These are phyloP conservation scores for Boletus reticuloceps DNA, from an alignment of 768 basidiomycete species.

Conservation along the genomic window DNA sequence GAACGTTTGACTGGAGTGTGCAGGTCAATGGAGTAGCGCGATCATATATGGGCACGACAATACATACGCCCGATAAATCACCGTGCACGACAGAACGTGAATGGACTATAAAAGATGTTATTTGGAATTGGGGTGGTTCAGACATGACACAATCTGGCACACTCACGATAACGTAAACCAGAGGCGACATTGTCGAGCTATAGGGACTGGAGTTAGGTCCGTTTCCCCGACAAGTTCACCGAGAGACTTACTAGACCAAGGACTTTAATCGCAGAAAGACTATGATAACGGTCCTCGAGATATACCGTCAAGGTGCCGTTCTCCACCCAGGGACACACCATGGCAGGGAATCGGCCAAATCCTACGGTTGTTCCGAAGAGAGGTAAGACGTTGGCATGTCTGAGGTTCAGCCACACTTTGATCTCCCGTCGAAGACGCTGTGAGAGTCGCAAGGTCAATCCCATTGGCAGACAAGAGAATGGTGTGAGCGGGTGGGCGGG, in stretches of 20 bases:
- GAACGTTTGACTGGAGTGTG: no score
- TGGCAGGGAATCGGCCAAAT: no score
- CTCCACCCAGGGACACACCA: no score
- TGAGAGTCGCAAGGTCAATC: neutral
- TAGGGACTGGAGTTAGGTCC: neutral
- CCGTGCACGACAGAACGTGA: conserved; percentile 18
- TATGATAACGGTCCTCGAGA: conserved; percentile 8
- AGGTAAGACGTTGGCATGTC: no score
- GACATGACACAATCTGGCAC: no score
- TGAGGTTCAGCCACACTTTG: no score
- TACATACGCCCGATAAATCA: conserved; percentile 17
- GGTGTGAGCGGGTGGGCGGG: no score
- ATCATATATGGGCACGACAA: no score
- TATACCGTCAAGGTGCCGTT: conserved; percentile 6
- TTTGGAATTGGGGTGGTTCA: no score
- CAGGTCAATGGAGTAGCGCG: neutral
- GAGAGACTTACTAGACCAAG: neutral
- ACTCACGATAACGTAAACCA: no score
- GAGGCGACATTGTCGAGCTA: conserved; percentile 8
- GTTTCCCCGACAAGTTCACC: no score
- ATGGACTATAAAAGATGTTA: conserved; percentile 7
- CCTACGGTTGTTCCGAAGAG: no score
- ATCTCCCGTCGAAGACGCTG: conserved; percentile 16
- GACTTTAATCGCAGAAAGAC: neutral
- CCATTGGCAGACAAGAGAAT: neutral